These are phyloP conservation scores for Maudiozyma barnettii DNA, from an alignment of 805 yeast species.

Conservation along the genomic window DNA sequence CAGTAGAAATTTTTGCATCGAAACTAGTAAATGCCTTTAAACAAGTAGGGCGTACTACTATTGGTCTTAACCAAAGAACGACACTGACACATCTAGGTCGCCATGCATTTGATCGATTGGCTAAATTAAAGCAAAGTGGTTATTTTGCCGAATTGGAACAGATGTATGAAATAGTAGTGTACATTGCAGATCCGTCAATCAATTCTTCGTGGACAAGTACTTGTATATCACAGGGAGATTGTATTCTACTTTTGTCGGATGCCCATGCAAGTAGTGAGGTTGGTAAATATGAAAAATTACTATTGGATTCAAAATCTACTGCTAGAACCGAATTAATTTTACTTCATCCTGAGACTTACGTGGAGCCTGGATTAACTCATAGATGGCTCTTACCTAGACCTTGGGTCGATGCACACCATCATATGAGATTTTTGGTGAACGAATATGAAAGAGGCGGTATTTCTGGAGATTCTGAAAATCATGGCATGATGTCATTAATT, in stretches of 20 bases:
- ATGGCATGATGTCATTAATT: conserved; percentile 13
- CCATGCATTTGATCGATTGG: conserved; percentile 85
- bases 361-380: conserved; percentile 76
- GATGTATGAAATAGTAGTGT: conserved; percentile 75
- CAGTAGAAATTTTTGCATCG: conserved; percentile 77
- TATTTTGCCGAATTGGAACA: conserved; percentile 89
- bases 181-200: conserved; percentile 77
- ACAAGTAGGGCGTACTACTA: conserved; percentile 61
- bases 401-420: conserved; percentile 94
- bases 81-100: conserved; percentile 74
- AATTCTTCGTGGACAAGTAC: conserved; percentile 85
- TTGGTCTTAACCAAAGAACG: conserved; percentile 74
- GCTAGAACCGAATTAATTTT: conserved; percentile 83
- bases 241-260: conserved; percentile 81
- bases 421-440: conserved; percentile 50
- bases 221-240: conserved; percentile 91
- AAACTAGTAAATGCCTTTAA: conserved; percentile 62
- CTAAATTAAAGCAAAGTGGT: conserved; percentile 78
- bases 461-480: conserved; percentile 14
- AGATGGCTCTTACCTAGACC: conserved; percentile 75
- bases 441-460: conserved; percentile 13
- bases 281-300: conserved; percentile 77
- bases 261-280: conserved; percentile 61
- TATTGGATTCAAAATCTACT: conserved; percentile 66
- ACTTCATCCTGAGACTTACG: conserved; percentile 73